These are phyloP conservation scores for Yamadazyma atmosphaerica DNA, from an alignment of 1,139 yeast species.

Conservation along the genomic window DNA sequence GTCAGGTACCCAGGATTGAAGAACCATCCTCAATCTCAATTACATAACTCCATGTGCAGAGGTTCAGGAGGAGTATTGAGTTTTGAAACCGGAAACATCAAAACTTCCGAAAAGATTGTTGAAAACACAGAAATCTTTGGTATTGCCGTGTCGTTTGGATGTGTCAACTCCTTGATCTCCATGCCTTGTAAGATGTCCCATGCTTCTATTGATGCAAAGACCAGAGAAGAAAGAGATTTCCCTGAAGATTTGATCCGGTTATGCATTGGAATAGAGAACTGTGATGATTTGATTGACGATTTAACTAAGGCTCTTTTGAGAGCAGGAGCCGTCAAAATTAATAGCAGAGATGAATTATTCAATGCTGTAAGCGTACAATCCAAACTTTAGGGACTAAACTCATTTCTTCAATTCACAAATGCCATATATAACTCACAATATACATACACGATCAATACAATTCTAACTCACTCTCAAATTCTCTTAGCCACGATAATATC, in stretches of 20 bases:
- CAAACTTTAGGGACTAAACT: conserved; percentile 16
- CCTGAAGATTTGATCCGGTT: conserved; percentile 89
- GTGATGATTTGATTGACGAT: conserved; percentile 68
- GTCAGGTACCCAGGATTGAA: conserved; percentile 85
- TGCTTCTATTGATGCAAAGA: conserved; percentile 89
- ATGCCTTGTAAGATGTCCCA: conserved; percentile 96
- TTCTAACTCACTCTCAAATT: neutral
- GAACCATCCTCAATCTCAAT: conserved; percentile 76
- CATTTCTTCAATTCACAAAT: neutral
- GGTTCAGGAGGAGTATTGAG: conserved; percentile 92
- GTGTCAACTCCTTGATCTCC: conserved; percentile 87
- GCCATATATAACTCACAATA: neutral
- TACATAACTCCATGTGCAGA: conserved; percentile 73
- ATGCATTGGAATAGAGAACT: conserved; percentile 83
- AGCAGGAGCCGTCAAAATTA: conserved; percentile 59
- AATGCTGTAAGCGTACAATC: conserved; percentile 45
- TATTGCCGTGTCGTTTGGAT: conserved; percentile 91
- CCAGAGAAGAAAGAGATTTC: conserved; percentile 81
- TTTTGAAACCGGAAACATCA: conserved; percentile 80
- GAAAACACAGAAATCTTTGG: conserved; percentile 77
- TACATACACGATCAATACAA: no score
- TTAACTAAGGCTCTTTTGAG: conserved; percentile 66
- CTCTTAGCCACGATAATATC: no score
- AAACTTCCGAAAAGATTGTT: conserved; percentile 68
- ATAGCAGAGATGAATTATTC: conserved; percentile 43